phyloP scores from a whole-genome alignment of 148 eudicot genomes.

The Rhododendron henanense region DNA sequence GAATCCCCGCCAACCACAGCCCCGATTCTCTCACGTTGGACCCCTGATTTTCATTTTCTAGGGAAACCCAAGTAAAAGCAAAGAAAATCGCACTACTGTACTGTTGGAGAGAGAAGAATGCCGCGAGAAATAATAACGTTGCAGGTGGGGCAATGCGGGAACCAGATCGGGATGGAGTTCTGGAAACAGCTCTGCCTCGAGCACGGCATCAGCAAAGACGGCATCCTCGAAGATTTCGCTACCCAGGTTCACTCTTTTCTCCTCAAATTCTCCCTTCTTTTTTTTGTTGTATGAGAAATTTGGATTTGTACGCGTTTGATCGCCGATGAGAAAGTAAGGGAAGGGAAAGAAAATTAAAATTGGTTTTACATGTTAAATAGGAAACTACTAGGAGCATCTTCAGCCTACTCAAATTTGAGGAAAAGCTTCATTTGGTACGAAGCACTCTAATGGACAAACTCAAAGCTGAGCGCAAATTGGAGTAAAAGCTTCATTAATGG shows the following conservation, averaged over 20 bases:
- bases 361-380: neutral
- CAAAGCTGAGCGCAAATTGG: too few relatives aligned
- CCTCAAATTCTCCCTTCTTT: neutral
- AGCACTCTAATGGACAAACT: too few relatives aligned
- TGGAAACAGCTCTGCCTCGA: conserved; percentile 97
- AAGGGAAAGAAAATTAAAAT: neutral
- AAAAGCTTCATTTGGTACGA: neutral
- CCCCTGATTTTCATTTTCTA: conserved; percentile 13
- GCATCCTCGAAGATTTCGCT: conserved; percentile 94
- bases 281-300: neutral
- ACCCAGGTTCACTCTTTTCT: conserved; percentile 56
- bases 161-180: conserved; percentile 98
- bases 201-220: conserved; percentile 89
- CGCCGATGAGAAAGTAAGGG: neutral
- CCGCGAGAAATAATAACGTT: conserved; percentile 88
- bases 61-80: neutral
- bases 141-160: conserved; percentile 97
- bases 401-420: neutral
- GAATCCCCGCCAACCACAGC: conserved; percentile 17
- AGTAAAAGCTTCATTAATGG: neutral
- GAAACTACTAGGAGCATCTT: neutral
- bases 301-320: neutral
- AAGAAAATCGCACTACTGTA: neutral
- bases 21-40: conserved; percentile 23
- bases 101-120: conserved; percentile 36